Evolutionary conservation across 2,329 filamentous ascomycete genomes (phyloP), one percentile per base, ranked within the genome.

Genomic region (Botryotinia narcissicola): DNA sequence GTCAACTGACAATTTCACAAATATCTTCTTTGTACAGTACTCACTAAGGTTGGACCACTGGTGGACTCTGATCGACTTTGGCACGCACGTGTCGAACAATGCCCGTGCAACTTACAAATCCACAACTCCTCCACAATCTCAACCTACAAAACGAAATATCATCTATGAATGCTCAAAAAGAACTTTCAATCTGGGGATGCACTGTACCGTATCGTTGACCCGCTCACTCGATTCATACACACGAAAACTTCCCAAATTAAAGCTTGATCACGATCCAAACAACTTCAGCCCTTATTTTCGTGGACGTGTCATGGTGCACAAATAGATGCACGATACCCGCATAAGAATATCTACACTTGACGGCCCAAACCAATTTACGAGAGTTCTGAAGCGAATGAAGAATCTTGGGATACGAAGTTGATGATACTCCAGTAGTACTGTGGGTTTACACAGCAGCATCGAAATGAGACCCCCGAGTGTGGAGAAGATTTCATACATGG

Each of bases 181-280:
- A 54, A 35, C 46, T 54, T 9, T 40, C 51, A 1, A 40, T 54
- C 20, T 6, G 18, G 29, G 32, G 25, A 37, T 20, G 32, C 32
- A 20, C 16, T 3, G n/a, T 40, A 9, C 42, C 46, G 35, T 67
- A 22, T 35, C 10, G 4, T 40, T 10, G 12, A 54, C 46, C 64
- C 46, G 22, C 14, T 9, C 35, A 40, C 35, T 29, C 9, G 29
- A 32, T 54, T 14, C 10, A 32, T 9, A n/a, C 25, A 57, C 42
- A 68, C 48, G 66, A 57, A 57, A 68, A 57, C 10, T 57, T 57
- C 37, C 20, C 25, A 18, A 16, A 32, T 57, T 1, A 12, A 42
- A 68, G 16, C 16, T 68, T 68, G 66, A 68, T 54, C 35, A 54
- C 48, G 66, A 68, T 57, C 66, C 66, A 68, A 57, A 22, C 35